phyloP scores from a whole-genome alignment of 495 filamentous ascomycete species.

The Podospora anserina region DNA sequence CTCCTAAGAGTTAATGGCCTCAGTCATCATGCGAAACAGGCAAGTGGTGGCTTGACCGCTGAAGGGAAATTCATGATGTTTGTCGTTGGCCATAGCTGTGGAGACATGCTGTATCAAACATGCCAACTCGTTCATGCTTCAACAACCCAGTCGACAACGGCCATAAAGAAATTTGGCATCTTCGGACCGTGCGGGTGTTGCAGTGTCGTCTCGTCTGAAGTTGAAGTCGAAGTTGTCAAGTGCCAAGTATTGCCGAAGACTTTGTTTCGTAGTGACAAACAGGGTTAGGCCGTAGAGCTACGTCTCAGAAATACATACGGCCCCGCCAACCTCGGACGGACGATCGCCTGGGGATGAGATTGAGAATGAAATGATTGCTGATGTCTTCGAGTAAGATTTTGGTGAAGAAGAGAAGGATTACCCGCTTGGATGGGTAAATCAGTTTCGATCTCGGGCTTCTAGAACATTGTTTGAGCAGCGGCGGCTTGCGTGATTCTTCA shows the following conservation, averaged over 20 bases:
- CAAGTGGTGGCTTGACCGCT: neutral
- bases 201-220: slow-evolving; percentile 10
- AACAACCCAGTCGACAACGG: neutral
- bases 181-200: neutral
- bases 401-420: slow-evolving; percentile 4
- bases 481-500: slow-evolving; percentile 8
- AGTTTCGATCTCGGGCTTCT: slow-evolving; percentile 10
- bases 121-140: neutral
- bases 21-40: neutral
- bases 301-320: slow-evolving; percentile 30
- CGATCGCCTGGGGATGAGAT: neutral
- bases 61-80: neutral
- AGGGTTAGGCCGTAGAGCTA: slow-evolving; percentile 12
- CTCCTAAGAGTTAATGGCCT: neutral
- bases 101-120: neutral
- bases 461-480: slow-evolving; percentile 18
- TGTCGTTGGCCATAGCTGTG: neutral
- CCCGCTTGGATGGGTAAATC: slow-evolving; percentile 19
- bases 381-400: neutral
- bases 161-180: neutral
- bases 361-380: neutral
- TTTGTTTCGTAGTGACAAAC: slow-evolving; percentile 11
- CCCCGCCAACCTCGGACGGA: neutral
- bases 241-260: slow-evolving; percentile 19
- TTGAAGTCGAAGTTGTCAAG: slow-evolving; percentile 9